These are phyloP conservation scores for Lasiodiplodia gonubiensis DNA, from an alignment of 2,329 filamentous ascomycete species.

Conservation along the genomic window DNA sequence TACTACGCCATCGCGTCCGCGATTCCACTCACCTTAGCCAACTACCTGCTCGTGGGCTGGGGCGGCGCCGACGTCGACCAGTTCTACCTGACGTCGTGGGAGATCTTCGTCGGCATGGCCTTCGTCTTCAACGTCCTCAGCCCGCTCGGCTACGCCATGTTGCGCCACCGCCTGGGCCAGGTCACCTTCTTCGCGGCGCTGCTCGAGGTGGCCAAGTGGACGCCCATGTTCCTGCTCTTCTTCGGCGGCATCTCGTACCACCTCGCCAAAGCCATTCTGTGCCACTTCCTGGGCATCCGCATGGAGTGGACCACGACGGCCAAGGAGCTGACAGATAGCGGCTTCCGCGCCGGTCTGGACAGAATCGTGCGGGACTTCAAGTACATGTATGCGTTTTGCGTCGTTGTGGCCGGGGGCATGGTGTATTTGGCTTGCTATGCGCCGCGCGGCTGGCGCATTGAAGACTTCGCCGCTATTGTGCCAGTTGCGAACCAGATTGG, in stretches of 20 bases:
- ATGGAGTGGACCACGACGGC: constrained; percentile 28
- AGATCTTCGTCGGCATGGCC: constrained; percentile 29
- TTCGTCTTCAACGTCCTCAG: constrained; percentile 31
- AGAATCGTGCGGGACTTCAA: constrained; percentile 21
- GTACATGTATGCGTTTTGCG: constrained; percentile 13
- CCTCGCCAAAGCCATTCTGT: constrained; percentile 30
- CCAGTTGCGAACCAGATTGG: constrained; percentile 29
- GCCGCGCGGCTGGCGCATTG: constrained; percentile 30
- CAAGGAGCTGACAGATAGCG: constrained; percentile 22
- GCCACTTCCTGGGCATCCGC: constrained; percentile 29
- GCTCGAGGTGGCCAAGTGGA: constrained; percentile 31
- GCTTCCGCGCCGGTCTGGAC: constrained; percentile 11
- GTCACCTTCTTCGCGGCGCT: constrained; percentile 28
- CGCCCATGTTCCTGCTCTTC: constrained; percentile 32
- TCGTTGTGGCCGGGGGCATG: constrained; percentile 10
- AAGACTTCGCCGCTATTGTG: constrained; percentile 27
- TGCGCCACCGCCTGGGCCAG: constrained; percentile 30
- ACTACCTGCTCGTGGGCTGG: constrained; percentile 32
- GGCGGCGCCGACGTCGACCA: constrained; percentile 29
- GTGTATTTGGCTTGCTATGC: constrained; percentile 30
- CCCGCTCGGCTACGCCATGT: constrained; percentile 29
- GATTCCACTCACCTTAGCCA: constrained; percentile 28
- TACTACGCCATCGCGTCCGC: constrained; percentile 31
- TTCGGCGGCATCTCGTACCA: constrained; percentile 32
- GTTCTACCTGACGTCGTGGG: constrained; percentile 31